Evolutionary conservation across 768 basidiomycete species (phyloP).

Genomic region (Clathrus columnatus): DNA sequence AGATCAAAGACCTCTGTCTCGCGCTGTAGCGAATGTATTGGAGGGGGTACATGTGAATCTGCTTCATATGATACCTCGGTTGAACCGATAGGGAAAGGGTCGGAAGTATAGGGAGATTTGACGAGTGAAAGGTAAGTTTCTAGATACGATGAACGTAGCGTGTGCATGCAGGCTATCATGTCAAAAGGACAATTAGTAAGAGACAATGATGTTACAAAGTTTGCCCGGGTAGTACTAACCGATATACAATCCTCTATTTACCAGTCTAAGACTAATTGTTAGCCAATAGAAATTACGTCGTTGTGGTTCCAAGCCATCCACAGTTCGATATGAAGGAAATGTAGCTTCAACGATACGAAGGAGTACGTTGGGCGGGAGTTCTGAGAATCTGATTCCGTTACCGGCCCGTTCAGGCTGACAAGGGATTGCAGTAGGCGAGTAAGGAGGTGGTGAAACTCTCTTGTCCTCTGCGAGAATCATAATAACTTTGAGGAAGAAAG

Average conservation of each 20-base stretch:
- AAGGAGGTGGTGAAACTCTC: slow-evolving; percentile 7
- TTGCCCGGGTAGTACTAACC: slow-evolving; percentile 37
- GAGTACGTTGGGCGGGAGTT: slow-evolving; percentile 53
- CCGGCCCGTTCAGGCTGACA: neutral
- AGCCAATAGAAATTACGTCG: slow-evolving; percentile 70
- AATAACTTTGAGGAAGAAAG: neutral
- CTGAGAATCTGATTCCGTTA: slow-evolving; percentile 7
- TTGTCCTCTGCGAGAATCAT: slow-evolving; percentile 10
- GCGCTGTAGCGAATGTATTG: slow-evolving; percentile 46
- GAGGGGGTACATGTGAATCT: slow-evolving; percentile 10
- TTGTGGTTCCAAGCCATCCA: slow-evolving; percentile 19
- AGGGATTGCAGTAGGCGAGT: neutral
- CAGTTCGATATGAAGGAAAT: slow-evolving; percentile 37
- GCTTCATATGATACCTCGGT: neutral
- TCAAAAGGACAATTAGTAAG: neutral
- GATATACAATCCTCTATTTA: slow-evolving; percentile 60
- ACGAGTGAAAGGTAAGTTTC: slow-evolving; percentile 55
- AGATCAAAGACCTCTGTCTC: slow-evolving; percentile 72
- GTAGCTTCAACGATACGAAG: slow-evolving; percentile 60
- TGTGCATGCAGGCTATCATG: slow-evolving; percentile 65
- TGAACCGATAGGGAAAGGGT: slow-evolving; percentile 45
- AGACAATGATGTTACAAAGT: neutral
- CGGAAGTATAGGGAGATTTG: slow-evolving; percentile 61
- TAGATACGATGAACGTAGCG: slow-evolving; percentile 69
- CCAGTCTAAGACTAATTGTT: slow-evolving; percentile 49